Base-by-base conservation (phyloP, 805 yeast species). In the Tetrapisispora arboricola region DNA sequence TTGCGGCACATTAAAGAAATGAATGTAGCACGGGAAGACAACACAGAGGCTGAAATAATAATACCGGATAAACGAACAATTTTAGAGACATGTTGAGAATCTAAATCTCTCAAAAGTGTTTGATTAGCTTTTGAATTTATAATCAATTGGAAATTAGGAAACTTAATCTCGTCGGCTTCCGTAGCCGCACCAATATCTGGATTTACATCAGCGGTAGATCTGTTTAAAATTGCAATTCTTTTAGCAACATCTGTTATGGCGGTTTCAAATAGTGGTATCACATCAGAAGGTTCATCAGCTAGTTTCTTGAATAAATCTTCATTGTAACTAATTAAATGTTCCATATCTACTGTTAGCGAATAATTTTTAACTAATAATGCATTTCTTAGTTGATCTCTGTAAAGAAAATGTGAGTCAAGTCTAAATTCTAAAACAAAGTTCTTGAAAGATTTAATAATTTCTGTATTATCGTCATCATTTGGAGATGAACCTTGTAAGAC, bases 41-140 rank as follows among this genome's bases (percentile, higher is more conserved):
- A 70, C 22, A 94, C 88, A 3, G 95, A 84, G 1, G 96, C 84
- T 38, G 94, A 81, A 44, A 92, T 90, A 51, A 92, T 74, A 53
- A 92, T 92, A 24, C 99, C 99, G 17, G 95, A 84, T 33, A 92
- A 76, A 42, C 95, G 72, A 27, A 92, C 90, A 41, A 92, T 81
- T 59, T 86, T 84, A 20, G 96, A 78, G 46, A 92, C 87, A 58
- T 85, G 85, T 36, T 81, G 84, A 2, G 96, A 80, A 58, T 83
- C 90, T 43, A 92, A 68, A 42, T 85, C 78, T 58, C 98, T 75
- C 44, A 92, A 76, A 1, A 90, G 71, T 3, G 80, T 71, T 44
- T 77, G 75, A 43, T 77, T 75, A 13, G 94, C 81, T 41, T 78
- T 77, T 11, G 94, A 80, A 46, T 72, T 72, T 41, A 90, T 65